Evolutionary conservation across 192 early-diverging fungal genomes (phyloP).

Genomic region (Cetraspora pellucida): DNA sequence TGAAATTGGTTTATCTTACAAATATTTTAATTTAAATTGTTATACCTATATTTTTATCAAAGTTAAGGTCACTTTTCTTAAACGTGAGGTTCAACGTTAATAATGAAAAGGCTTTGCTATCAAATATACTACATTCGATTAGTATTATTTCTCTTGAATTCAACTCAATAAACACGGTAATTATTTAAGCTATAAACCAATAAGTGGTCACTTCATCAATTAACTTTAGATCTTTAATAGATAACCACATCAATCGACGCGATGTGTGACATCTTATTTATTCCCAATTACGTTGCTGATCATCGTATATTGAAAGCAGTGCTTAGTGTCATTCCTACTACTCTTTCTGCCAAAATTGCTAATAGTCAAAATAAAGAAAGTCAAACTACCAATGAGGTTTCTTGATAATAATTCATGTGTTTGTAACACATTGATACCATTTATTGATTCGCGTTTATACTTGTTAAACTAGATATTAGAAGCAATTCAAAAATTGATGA

Average conservation of each 20-base stretch:
- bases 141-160: background rate
- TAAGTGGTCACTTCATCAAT: background rate
- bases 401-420: too few species aligned
- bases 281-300: constrained; percentile 5
- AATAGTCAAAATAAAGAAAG: constrained; percentile 15
- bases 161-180: constrained; percentile 1
- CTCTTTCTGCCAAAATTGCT: constrained; percentile 11
- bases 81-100: background rate
- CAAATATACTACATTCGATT: constrained; percentile 19
- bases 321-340: constrained; percentile 15
- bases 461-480: constrained; percentile 5
- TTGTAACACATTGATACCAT: too few species aligned
- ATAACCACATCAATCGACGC: background rate
- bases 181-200: background rate
- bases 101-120: constrained; percentile 3
- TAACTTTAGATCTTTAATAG: background rate
- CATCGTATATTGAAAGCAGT: constrained; percentile 14
- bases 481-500: constrained; percentile 26
- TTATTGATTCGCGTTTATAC: too few species aligned
- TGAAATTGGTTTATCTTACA: background rate
- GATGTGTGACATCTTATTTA: constrained; percentile 20
- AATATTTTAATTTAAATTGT: background rate
- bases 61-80: constrained; percentile 16
- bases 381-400: constrained; percentile 21
- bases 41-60: background rate